Conservation (phyloP, 2,329 filamentous ascomycete genomes). For the Xylaria sp. region DNA sequence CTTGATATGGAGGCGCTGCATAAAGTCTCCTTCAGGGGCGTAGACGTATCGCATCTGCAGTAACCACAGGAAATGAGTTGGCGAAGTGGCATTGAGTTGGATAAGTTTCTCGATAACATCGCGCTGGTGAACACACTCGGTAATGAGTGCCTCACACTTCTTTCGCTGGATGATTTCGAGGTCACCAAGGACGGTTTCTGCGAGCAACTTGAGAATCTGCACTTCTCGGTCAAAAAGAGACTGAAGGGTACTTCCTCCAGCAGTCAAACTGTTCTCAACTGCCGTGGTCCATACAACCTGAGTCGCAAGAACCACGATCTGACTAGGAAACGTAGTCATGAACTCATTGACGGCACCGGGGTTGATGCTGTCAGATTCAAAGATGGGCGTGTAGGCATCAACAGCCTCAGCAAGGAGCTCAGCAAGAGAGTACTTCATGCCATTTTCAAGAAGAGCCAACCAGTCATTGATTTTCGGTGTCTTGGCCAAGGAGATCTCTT, state of each 20-base stretch:
- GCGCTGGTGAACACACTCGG: slow-evolving; percentile 95
- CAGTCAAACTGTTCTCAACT: slow-evolving; percentile 70
- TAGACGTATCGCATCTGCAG: slow-evolving; percentile 97
- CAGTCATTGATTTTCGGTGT: slow-evolving; percentile 98
- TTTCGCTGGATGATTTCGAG: slow-evolving; percentile 81
- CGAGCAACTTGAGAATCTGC: slow-evolving; percentile 76
- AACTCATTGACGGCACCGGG: slow-evolving; percentile 68
- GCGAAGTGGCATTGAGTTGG: slow-evolving; percentile 64
- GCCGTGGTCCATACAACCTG: slow-evolving; percentile 91
- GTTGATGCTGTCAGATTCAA: slow-evolving; percentile 66
- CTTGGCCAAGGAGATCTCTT: slow-evolving; percentile 85
- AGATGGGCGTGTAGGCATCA: slow-evolving; percentile 73
- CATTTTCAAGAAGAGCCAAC: slow-evolving; percentile 85
- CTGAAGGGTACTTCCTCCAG: slow-evolving; percentile 64
- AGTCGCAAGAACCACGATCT: slow-evolving; percentile 90
- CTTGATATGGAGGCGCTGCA: slow-evolving; percentile 79
- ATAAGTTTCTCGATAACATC: slow-evolving; percentile 87
- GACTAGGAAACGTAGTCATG: slow-evolving; percentile 78
- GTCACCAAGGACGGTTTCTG: slow-evolving; percentile 83
- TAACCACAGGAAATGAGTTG: slow-evolving; percentile 86
- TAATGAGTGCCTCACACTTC: slow-evolving; percentile 98
- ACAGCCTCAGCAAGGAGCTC: slow-evolving; percentile 85
- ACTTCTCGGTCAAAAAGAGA: slow-evolving; percentile 76
- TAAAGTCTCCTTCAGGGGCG: slow-evolving; percentile 69
- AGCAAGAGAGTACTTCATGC: slow-evolving; percentile 90